Conservation (phyloP, 257 asterid genomes). For the Phtheirospermum japonicum region DNA sequence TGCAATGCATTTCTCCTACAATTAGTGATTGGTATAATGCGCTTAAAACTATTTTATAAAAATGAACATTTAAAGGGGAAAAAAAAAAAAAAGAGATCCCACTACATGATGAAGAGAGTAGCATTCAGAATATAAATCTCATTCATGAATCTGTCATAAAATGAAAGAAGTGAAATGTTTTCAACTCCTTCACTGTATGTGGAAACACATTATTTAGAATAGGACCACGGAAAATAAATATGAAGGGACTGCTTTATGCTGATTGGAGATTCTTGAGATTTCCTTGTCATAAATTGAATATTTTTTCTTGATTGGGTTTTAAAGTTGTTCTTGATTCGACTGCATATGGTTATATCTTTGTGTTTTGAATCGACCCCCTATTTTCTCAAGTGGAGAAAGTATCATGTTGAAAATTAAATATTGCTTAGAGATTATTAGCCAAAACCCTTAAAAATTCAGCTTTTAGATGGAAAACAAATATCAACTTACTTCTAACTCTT, state of each 20-base stretch:
- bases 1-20: conserved; percentile 28
- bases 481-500: too few species aligned
- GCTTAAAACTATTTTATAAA: not conserved
- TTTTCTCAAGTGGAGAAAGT: too few species aligned
- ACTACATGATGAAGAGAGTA: conserved; percentile 7
- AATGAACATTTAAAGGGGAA: too few species aligned
- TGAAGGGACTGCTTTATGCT: not conserved
- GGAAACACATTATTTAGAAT: conserved; percentile 9
- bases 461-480: too few species aligned
- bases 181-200: conserved; percentile 24
- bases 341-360: too few species aligned
- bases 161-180: conserved; percentile 28
- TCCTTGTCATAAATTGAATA: too few species aligned
- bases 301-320: too few species aligned
- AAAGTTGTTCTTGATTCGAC: too few species aligned
- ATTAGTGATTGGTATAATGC: conserved; percentile 1
- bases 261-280: not conserved
- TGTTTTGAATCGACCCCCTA: too few species aligned
- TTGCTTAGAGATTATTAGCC: too few species aligned
- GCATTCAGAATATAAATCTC: conserved; percentile 14
- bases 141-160: conserved; percentile 28
- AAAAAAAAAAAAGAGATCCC: not conserved
- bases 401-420: too few species aligned
- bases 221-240: not conserved
- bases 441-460: too few species aligned